Conservation (phyloP, 2,329 filamentous ascomycete species). For the Dryadomyces sulphureus region DNA sequence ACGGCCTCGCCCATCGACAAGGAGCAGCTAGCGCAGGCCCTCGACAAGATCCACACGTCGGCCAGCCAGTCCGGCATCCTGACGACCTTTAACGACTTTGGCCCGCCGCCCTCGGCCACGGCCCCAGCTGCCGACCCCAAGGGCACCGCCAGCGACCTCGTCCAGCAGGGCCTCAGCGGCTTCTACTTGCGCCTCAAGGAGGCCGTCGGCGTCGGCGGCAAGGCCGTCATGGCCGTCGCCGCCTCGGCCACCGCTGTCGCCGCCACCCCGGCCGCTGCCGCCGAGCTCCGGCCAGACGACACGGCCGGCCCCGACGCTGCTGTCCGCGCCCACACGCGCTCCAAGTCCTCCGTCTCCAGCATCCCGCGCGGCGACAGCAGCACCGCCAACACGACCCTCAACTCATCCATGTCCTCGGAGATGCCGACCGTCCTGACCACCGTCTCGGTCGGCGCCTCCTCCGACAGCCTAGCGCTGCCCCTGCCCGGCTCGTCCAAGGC, state of each 20-base stretch:
- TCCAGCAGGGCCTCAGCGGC: constrained; percentile 77
- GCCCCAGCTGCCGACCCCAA: constrained; percentile 50
- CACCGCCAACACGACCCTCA: constrained; percentile 18
- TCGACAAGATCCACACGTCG: constrained; percentile 78
- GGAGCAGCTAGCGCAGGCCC: constrained; percentile 59
- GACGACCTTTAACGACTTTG: constrained; percentile 91
- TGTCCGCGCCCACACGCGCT: constrained; percentile 20
- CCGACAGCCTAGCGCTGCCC: constrained; percentile 26
- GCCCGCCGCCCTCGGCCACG: constrained; percentile 44
- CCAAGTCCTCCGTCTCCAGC: constrained; percentile 17
- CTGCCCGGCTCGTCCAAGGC: constrained; percentile 31
- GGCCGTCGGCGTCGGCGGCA: constrained; percentile 57
- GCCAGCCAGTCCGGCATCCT: constrained; percentile 75
- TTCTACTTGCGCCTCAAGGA: constrained; percentile 76
- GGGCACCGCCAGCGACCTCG: constrained; percentile 53
- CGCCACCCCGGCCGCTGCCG: constrained; percentile 34
- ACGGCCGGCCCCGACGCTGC: constrained; percentile 25
- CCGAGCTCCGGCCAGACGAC: constrained; percentile 24
- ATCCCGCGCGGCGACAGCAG: constrained; percentile 15
- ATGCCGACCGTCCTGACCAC: constrained; percentile 21
- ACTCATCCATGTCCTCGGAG: constrained; percentile 19
- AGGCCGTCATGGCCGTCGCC: constrained; percentile 6
- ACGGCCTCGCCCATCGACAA: constrained; percentile 44
- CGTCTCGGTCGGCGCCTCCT: constrained; percentile 19
- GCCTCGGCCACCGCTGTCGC: too few species aligned